Base-by-base conservation (phyloP, 139 green algal genomes). In the Haematococcus lacustris region DNA sequence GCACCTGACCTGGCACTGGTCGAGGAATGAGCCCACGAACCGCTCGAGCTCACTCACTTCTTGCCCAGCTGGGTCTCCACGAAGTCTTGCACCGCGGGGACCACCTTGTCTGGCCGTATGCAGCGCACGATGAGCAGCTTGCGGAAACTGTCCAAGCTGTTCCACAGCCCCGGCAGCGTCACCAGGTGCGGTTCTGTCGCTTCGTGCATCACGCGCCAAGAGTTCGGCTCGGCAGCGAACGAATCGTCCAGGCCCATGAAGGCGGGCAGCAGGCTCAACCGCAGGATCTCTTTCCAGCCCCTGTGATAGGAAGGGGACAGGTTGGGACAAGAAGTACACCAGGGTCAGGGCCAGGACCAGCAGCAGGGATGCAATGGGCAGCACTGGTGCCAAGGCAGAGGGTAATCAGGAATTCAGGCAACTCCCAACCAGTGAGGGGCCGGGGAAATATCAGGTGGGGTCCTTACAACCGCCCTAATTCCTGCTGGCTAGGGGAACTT, bases 41-140 rank as follows among this genome's bases (percentile, higher is more conserved):
- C n/a, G n/a, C n/a, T n/a, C n/a, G n/a, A n/a, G n/a, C n/a, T n/a
- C n/a, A n/a, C n/a, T n/a, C n/a, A 93, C 74, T 84, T 84, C 59
- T 78, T 78, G 38, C 83, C 79, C 28, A 88, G 77, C 65, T 74
- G 79, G 38, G 32, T 38, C 33, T 76, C 68, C 50, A 86, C 81
- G 57, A 83, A 83, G 28, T 80, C 77, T 57, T 76, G 76, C 30
- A 91, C 83, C 26, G 86, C 88, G 3, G 82, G 81, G 32, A 89
- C 75, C 34, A 93, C 82, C 81, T 91, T 91, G 80, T 93, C 88
- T n/a, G 86, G 86, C 30, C 88, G 76, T 9, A 91, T 67, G 69
- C 83, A 89, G 23, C 82, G 78, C 26, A 90, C 65, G 38, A 90
- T 84, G 32, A 90, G 80, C 26, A 90, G 71, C 78, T 88, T 88